Evolutionary conservation across 2,329 filamentous ascomycete species (phyloP).

Genomic region (Niveomyces coronatus): DNA sequence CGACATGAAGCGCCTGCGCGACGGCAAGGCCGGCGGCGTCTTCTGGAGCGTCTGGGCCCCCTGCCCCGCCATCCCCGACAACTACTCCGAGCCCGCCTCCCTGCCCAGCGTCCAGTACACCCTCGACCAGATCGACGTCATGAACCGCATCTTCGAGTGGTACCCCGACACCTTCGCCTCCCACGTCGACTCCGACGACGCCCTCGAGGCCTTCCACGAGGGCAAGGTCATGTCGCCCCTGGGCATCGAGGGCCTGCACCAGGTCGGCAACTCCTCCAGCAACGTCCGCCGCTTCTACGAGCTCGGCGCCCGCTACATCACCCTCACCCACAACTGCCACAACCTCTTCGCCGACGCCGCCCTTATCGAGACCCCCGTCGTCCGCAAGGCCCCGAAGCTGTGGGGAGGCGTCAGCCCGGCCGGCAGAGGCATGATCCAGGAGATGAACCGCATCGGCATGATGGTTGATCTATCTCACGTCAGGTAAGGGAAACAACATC

Average conservation of each 20-base stretch:
- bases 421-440: constrained; percentile 59
- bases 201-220: constrained; percentile 48
- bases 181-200: constrained; percentile 47
- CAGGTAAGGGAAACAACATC: constrained; percentile 22
- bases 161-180: constrained; percentile 64
- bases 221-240: constrained; percentile 66
- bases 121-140: constrained; percentile 65
- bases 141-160: constrained; percentile 48
- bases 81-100: constrained; percentile 51
- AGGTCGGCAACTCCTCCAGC: constrained; percentile 76
- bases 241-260: constrained; percentile 81
- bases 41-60: constrained; percentile 85
- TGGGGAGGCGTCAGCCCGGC: constrained; percentile 64
- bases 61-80: constrained; percentile 61
- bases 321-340: constrained; percentile 87
- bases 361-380: constrained; percentile 42
- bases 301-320: constrained; percentile 78
- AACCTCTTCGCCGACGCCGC: constrained; percentile 85
- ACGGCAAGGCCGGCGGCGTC: constrained; percentile 68
- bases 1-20: constrained; percentile 64
- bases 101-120: constrained; percentile 53
- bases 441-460: constrained; percentile 94
- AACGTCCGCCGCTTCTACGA: constrained; percentile 66
- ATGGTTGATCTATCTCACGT: constrained; percentile 81
- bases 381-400: constrained; percentile 41